Evolutionary conservation across 768 basidiomycete genomes (phyloP).

Genomic region (Dioszegia aurantiaca): DNA sequence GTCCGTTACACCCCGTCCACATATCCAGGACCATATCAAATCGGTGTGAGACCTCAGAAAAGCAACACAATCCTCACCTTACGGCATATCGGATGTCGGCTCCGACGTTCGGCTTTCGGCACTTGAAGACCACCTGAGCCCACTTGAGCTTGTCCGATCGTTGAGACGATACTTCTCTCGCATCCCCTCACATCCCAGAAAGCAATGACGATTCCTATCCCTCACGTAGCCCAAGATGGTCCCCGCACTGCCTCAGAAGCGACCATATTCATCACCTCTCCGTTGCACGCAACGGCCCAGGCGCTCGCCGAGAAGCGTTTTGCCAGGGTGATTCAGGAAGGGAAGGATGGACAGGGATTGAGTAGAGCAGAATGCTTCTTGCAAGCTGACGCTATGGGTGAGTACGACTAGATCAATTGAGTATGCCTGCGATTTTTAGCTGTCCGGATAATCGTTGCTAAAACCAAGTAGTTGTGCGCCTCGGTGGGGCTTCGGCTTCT

Average conservation of each 20-base stretch:
- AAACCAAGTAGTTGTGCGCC: constrained; percentile 29
- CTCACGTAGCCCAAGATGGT: not conserved
- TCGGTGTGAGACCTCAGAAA: too few species aligned
- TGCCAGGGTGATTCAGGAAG: constrained; percentile 22
- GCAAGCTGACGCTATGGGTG: constrained; percentile 40
- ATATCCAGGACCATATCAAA: too few species aligned
- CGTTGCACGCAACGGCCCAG: constrained; percentile 40
- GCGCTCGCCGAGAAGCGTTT: constrained; percentile 36
- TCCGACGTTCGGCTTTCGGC: too few species aligned
- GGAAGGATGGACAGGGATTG: constrained; percentile 18
- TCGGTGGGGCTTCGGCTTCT: constrained; percentile 20
- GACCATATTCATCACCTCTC: constrained; percentile 39
- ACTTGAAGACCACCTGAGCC: too few species aligned
- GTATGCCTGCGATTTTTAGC: too few species aligned
- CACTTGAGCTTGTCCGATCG: too few species aligned
- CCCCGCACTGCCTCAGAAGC: constrained; percentile 20
- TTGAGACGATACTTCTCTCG: too few species aligned
- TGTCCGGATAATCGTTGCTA: not conserved
- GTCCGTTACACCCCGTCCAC: too few species aligned
- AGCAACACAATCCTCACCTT: too few species aligned
- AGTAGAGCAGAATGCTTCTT: constrained; percentile 28
- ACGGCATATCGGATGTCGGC: too few species aligned
- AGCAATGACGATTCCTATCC: not conserved
- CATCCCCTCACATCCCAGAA: not conserved
- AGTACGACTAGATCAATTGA: too few species aligned